These are phyloP conservation scores for Sarocladium kiliense DNA, from an alignment of 2,329 filamentous ascomycete species.

Conservation along the genomic window DNA sequence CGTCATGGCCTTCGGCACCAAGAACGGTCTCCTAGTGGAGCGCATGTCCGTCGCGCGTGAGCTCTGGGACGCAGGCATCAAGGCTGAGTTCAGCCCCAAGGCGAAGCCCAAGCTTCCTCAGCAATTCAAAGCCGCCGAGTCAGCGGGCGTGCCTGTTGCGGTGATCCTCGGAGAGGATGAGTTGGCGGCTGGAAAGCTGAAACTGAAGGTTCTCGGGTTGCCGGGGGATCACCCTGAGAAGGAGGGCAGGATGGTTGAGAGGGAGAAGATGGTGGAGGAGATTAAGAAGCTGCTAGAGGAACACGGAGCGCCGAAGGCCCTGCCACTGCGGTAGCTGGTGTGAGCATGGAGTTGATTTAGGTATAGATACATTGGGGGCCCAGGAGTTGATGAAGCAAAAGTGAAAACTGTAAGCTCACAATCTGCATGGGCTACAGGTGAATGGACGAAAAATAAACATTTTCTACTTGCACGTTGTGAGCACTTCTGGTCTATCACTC, in stretches of 20 bases:
- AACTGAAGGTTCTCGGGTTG: conserved; percentile 74
- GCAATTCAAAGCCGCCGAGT: conserved; percentile 89
- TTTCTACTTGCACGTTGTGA: too few species aligned
- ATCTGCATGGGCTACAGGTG: too few species aligned
- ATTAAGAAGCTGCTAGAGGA: conserved; percentile 40
- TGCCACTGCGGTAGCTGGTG: background rate
- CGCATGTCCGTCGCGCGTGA: conserved; percentile 73
- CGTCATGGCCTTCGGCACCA: conserved; percentile 91
- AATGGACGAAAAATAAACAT: too few species aligned
- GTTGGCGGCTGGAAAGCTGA: conserved; percentile 74
- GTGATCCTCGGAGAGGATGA: conserved; percentile 92
- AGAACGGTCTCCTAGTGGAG: conserved; percentile 74
- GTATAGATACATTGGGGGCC: too few species aligned
- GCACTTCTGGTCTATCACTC: too few species aligned
- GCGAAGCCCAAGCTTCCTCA: conserved; percentile 81
- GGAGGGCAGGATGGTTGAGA: conserved; percentile 71
- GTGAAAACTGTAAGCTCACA: too few species aligned
- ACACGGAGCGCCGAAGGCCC: background rate
- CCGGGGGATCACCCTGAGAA: conserved; percentile 83
- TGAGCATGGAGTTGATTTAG: too few species aligned
- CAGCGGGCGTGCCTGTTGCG: conserved; percentile 73
- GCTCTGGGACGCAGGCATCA: conserved; percentile 85
- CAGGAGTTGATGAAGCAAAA: too few species aligned
- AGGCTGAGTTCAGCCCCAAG: conserved; percentile 87
- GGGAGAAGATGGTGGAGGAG: conserved; percentile 58